Evolutionary conservation across 352 stramenopile genomes (phyloP), one percentile per base, ranked within the genome.

Genomic region (Globisporangium cystogenes): DNA sequence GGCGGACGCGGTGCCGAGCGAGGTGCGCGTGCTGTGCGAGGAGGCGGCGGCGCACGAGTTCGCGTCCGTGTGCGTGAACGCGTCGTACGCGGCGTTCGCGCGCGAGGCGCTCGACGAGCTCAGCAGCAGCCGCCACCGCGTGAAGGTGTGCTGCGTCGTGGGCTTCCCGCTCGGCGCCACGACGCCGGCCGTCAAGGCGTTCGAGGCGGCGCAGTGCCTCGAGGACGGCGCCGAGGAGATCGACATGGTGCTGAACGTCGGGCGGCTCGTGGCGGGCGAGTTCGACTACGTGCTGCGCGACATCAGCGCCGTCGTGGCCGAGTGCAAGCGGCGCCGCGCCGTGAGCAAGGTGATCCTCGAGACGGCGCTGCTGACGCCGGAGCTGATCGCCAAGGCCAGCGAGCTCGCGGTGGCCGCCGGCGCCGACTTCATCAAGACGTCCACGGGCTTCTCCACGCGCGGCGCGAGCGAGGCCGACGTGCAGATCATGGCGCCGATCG

Each of bases 401-500:
- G 74, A 86, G 49, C 55, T 95, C 33, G 65, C 74, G 6, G 76
- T 88, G 48, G 67, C 73, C 0, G 79, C 77, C 1, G 85, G 83
- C 23, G 75, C 79, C 27, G 82, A 95, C 51, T 95, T 94, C 47
- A 88, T 95, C 64, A 94, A 94, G 68, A 95, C 85, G 10, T 93
- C 81, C 18, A 95, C 83, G 14, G 83, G 83, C 10, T 94, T 93
- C 61, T 88, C 76, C 42, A 87, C 76, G n/a, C 74, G 82, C n/a
- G 75, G 82, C 26, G 82, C 83, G 21, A 94, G 77, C 36, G 76
- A 89, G 29, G 71, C 90, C 27, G 85, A 90, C 53, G 72, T 94
- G 26, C 71, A 73, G 55, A 57, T 88, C 57, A 93, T 95, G 85
- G 66, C 57, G 14, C 67, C 59, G 40, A 72, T 89, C 21, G 81